A percentile compares a stretch with the other conserved stretches of the same genome.
phyloP scores from a whole-genome alignment of 345 rosid genomes.

The Melastoma malabathricum region DNA sequence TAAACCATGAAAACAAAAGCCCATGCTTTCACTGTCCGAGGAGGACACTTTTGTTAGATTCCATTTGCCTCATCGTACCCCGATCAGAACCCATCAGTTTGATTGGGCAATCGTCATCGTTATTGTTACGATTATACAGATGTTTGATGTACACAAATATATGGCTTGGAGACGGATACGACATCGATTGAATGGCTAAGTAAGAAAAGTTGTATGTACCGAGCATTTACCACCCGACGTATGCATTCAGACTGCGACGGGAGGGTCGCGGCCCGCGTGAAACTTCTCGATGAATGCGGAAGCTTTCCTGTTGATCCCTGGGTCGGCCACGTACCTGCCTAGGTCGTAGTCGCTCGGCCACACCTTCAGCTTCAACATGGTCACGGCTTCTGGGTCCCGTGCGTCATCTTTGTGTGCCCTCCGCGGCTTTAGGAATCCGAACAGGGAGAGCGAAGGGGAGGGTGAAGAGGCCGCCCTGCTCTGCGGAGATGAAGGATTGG shows the following conservation, averaged over 20 bases:
- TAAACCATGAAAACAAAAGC: too few relatives aligned
- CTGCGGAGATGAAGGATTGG: not conserved
- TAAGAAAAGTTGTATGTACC: too few relatives aligned
- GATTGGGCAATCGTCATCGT: too few relatives aligned
- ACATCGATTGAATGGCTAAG: too few relatives aligned
- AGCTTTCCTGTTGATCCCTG: constrained; percentile 42
- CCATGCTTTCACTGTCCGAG: too few relatives aligned
- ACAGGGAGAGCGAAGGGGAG: constrained; percentile 11
- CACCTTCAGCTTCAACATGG: constrained; percentile 24
- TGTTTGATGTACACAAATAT: too few relatives aligned
- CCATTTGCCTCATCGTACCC: too few relatives aligned
- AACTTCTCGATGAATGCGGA: constrained; percentile 34
- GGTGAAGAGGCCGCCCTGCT: too few relatives aligned
- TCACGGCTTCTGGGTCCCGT: constrained; percentile 11
- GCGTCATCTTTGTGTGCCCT: constrained; percentile 16
- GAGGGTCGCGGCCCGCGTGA: constrained; percentile 17
- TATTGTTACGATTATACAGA: not conserved
- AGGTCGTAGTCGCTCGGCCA: constrained; percentile 38
- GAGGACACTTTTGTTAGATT: too few relatives aligned
- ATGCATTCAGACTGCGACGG: constrained; percentile 8
- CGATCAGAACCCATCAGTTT: too few relatives aligned
- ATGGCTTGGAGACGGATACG: too few relatives aligned
- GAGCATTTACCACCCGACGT: too few relatives aligned
- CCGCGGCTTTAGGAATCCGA: constrained; percentile 19
- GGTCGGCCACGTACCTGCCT: constrained; percentile 26